Evolutionary conservation across 2,329 filamentous ascomycete genomes (phyloP), one percentile per base, ranked within the genome.

Genomic region (Aspergillus calidoustus): DNA sequence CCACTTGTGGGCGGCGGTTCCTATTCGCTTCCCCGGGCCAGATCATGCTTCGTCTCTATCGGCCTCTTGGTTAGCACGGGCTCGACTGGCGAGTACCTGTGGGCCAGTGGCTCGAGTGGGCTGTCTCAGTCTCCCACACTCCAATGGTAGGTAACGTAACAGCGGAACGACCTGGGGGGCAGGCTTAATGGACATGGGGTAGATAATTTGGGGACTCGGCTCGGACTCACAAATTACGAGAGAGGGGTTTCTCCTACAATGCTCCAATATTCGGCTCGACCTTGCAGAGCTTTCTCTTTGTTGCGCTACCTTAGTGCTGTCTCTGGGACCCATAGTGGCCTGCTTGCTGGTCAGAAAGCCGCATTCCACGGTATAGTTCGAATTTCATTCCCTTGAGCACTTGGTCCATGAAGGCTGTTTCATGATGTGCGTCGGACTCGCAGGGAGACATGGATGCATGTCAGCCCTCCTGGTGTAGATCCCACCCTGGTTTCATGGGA

Each of bases 131-230:
- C 47, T 54, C 49, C 48, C 28, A 28, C 47, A 49, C 44, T 59
- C 60, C 62, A 66, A 66, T 63, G 6, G 25, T 7, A 28, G 25
- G 19, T 19, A 28, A 28, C 6, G 19, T 19, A 28, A 28, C 6
- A 7, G 25, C 25, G 25, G 25, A 28, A 28, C 25, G 25, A 7
- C 25, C 25, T 28, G 43, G 44, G 43, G 44, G 59, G 53, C 53
- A 66, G 60, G 60, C 28, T 28, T 28, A 28, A 22, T 46, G 38
- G 60, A 63, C 19, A 19, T 19, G 19, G 19, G 19, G 19, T 63
- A 63, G 64, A 63, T 54, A 66, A 63, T 63, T 66, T 61, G 52
- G 55, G 63, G 61, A 54, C 25, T 28, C 25, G 25, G 6, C 25
- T 28, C 25, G 25, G 25, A 28, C 25, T 28, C 25, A 28, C 25